phyloP scores from a whole-genome alignment of 352 stramenopile genomes.

The Phytophthora pluvialis region DNA sequence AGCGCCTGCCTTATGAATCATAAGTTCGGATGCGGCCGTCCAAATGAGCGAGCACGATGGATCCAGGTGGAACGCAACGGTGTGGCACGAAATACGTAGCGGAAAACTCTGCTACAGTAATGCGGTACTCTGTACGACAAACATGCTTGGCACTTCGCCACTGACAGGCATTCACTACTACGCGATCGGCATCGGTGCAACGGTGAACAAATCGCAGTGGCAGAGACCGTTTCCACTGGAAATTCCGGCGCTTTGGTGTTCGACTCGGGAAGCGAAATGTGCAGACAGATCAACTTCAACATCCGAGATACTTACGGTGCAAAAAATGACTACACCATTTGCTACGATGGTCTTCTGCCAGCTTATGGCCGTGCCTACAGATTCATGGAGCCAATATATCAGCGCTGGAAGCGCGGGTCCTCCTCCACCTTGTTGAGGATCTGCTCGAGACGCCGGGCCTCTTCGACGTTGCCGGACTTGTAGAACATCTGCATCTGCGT shows the following conservation, averaged over 20 bases:
- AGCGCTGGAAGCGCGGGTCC: constrained; percentile 43
- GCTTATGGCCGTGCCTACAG: neutral
- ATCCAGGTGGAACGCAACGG: constrained; percentile 9
- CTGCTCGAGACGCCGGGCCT: constrained; percentile 86
- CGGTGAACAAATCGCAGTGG: no score
- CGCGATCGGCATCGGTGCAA: no score
- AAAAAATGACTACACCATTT: neutral
- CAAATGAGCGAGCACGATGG: constrained; percentile 9
- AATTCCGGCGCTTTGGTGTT: no score
- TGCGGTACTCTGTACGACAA: no score
- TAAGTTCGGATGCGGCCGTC: neutral
- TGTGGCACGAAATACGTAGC: neutral
- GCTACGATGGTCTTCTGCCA: no score
- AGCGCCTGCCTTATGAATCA: no score
- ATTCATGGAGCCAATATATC: constrained; percentile 2
- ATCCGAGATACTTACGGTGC: neutral
- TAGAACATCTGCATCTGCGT: constrained; percentile 92
- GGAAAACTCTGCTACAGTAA: no score
- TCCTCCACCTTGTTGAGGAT: constrained; percentile 71
- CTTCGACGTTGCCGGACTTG: constrained; percentile 87
- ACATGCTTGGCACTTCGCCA: no score
- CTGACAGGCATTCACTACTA: no score
- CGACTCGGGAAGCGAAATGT: no score
- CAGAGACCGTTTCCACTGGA: no score
- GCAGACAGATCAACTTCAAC: no score